Evolutionary conservation across 495 filamentous ascomycete species (phyloP), one percentile per base, ranked within the genome.

Genomic region (Amphirosellinia nigrospora): DNA sequence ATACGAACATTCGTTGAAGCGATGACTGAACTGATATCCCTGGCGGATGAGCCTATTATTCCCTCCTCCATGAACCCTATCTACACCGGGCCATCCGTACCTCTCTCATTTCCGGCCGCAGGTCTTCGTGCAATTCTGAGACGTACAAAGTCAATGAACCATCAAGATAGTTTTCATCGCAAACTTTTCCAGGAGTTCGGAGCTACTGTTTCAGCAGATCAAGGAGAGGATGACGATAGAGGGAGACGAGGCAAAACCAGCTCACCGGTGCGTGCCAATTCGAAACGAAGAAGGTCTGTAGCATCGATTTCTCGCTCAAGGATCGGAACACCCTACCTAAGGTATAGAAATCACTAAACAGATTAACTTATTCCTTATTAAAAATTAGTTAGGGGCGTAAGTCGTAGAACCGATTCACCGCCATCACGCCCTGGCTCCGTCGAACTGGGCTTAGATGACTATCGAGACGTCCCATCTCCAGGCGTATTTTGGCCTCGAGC

Each of bases 241-340:
- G n/a, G 13, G 38, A 4, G 30, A 7, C 62, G 67, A 28, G 64
- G 36, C 61, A 70, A 65, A 70, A 67, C 69, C 38, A 28, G n/a
- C 8, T 68, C 75, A 21, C 68, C 72, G 21, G 69, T 58, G 39
- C 34, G 36, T n/a, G 69, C 69, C 50, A 71, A 71, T 23, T 66
- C 69, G 28, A 66, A 59, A 66, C 53, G 69, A 9, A 71, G 53
- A 61, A 59, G 69, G 21, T 71, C 69, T 38, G 41, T 32, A 3
- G 32, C 52, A 15, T 15, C 50, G 5, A 56, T 15, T 52, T 23
- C 28, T 43, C 10, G 38, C 26, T 8, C n/a, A 32, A 16, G 30
- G 19, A 38, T 23, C 6, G n/a, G 19, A 64, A 41, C 15, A 1
- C 36, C 15, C 13, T 16, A 15, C 30, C 28, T 10, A 36, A 70